phyloP scores from a whole-genome alignment of 805 yeast species.

The Yamadazyma olivae region DNA sequence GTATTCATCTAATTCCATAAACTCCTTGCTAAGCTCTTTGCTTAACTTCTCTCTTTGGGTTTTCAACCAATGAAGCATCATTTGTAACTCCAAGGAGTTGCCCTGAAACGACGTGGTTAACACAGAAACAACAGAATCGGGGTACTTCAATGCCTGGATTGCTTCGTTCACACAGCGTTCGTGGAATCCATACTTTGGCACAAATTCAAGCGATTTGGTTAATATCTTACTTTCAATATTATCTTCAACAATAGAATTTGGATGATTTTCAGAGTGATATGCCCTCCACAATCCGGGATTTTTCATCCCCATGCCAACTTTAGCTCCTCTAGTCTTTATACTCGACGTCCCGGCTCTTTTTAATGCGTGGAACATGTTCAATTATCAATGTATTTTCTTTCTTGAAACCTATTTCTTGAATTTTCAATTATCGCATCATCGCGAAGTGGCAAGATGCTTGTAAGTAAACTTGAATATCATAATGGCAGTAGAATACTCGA shows the following conservation, averaged over 20 bases:
- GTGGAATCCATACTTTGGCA: conserved; percentile 54
- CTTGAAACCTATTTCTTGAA: too few relatives aligned
- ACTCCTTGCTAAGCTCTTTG: conserved; percentile 14
- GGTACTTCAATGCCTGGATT: conserved; percentile 44
- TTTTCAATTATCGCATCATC: too few relatives aligned
- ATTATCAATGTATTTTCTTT: too few relatives aligned
- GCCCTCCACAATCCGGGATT: background rate
- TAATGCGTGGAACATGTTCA: background rate
- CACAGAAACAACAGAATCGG: conserved; percentile 48
- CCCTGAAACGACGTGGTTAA: conserved; percentile 38
- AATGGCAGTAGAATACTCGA: too few relatives aligned
- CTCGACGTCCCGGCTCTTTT: too few relatives aligned
- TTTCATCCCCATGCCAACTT: too few relatives aligned
- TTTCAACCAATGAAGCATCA: conserved; percentile 52
- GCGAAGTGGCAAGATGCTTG: too few relatives aligned
- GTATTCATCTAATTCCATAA: conserved; percentile 32
- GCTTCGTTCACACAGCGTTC: conserved; percentile 47
- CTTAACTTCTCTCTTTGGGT: conserved; percentile 36
- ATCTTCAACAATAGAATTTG: conserved; percentile 26
- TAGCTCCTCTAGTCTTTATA: too few relatives aligned
- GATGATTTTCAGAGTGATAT: conserved; percentile 38
- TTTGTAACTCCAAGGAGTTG: conserved; percentile 51
- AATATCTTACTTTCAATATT: conserved; percentile 42
- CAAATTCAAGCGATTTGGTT: conserved; percentile 32
- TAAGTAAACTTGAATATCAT: too few relatives aligned